Evolutionary conservation across 129 eudicot genomes (phyloP).

Genomic region (Flaveria trinervia): DNA sequence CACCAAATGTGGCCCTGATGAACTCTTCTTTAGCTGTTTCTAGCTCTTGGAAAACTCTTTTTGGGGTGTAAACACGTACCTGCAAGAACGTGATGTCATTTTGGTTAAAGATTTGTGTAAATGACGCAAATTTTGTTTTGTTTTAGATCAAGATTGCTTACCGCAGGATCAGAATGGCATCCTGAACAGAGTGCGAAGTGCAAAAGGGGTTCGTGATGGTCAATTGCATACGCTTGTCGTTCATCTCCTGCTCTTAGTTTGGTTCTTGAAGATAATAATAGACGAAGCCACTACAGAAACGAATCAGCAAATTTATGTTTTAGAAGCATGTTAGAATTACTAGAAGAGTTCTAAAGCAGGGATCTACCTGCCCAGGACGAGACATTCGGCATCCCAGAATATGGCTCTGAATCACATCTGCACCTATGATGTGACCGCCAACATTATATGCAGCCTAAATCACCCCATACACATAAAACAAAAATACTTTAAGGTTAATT

Average conservation of each 20-base stretch:
- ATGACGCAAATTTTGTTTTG: not conserved
- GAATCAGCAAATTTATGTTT: not conserved
- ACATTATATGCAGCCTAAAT: constrained; percentile 88
- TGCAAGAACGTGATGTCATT: constrained; percentile 23
- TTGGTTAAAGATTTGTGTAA: constrained; percentile 4
- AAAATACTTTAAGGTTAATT: not conserved
- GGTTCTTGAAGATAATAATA: constrained; percentile 60
- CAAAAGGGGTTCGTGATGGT: constrained; percentile 83
- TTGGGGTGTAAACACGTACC: constrained; percentile 90
- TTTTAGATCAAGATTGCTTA: constrained; percentile 29
- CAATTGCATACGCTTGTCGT: constrained; percentile 70
- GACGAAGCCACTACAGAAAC: constrained; percentile 68
- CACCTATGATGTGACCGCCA: constrained; percentile 89
- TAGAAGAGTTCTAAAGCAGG: not conserved
- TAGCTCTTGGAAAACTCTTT: constrained; percentile 72
- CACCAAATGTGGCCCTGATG: constrained; percentile 81
- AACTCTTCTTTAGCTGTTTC: constrained; percentile 94
- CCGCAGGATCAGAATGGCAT: constrained; percentile 98
- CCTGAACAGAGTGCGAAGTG: constrained; percentile 92
- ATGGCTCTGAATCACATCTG: constrained; percentile 74
- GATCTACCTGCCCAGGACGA: constrained; percentile 92
- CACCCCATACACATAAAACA: constrained; percentile 15
- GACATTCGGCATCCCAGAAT: constrained; percentile 87
- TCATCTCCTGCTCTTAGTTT: constrained; percentile 82
- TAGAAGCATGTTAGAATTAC: not conserved